Evolutionary conservation across 2,329 filamentous ascomycete genomes (phyloP).

Genomic region (Pseudonectria buxi): DNA sequence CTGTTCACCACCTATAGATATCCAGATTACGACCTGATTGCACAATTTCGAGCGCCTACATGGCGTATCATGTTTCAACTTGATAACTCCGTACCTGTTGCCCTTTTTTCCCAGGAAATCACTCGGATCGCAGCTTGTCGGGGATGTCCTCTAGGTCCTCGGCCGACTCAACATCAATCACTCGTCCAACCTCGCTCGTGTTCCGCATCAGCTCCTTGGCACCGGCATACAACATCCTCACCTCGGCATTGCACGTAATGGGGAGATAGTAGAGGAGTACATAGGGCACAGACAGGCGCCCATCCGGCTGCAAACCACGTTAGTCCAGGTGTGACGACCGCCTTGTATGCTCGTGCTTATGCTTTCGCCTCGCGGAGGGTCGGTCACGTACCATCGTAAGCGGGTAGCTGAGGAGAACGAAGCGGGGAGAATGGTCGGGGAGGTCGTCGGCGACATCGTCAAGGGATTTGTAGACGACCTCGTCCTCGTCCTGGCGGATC

Average conservation of each 20-base stretch:
- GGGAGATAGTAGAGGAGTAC: conserved; percentile 93
- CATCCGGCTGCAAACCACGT: conserved; percentile 54
- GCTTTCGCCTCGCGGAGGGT: not conserved
- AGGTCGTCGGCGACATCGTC: conserved; percentile 80
- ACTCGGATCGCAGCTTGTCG: conserved; percentile 43
- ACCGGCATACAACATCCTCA: conserved; percentile 90
- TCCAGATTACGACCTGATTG: too few relatives aligned
- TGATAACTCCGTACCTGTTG: not conserved
- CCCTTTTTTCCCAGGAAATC: conserved; percentile 3
- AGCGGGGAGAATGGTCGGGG: conserved; percentile 86
- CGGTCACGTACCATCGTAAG: conserved; percentile 62
- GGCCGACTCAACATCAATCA: conserved; percentile 74
- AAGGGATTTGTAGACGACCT: conserved; percentile 71
- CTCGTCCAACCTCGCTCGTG: conserved; percentile 79
- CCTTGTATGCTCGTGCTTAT: too few relatives aligned
- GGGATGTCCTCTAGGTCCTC: conserved; percentile 84
- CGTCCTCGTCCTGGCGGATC: conserved; percentile 75
- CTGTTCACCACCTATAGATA: not conserved
- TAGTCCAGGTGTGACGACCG: conserved; percentile 13
- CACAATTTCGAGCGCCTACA: too few relatives aligned
- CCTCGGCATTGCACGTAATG: conserved; percentile 78
- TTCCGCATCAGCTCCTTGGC: conserved; percentile 95
- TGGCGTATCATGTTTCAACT: conserved; percentile 2
- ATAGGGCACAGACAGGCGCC: conserved; percentile 83
- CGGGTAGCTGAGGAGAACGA: conserved; percentile 84